Evolutionary conservation across 1,284 basidiomycete species (phyloP), one percentile per base, ranked within the genome.

Genomic region (Meira miltonrushii): DNA sequence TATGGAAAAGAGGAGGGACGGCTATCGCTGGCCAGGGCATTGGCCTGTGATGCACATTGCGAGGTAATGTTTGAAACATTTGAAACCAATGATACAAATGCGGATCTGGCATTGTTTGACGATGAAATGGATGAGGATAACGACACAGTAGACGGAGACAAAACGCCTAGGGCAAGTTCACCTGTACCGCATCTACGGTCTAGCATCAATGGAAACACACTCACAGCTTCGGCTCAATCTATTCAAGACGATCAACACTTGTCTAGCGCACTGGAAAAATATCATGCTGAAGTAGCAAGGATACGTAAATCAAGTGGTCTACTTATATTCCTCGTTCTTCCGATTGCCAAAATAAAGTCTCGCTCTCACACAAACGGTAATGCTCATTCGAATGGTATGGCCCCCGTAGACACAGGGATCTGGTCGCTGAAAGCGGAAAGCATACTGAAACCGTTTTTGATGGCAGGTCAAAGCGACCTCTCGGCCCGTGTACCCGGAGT

Each of bases 31-130:
- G 21, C 39, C 11, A 28, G 44, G 11, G 57, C 60, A 1, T 33
- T 62, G 5, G 59, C 53, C 1, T 62, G 58, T 55, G 60, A 59
- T 46, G 60, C 58, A 13, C 60, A 62, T 44, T 53, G 54, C 17
- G 52, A 62, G 25, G 50, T 59, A 12, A 48, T 49, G 21, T 21
- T 56, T 17, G 50, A 39, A 39, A 4, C 28, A 37, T 17, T 17
- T 15, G 33, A 25, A 50, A 23, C 4, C 15, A 25, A 50, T 4
- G 48, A 50, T 8, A n/a, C 39, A 17, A 38, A n/a, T 23, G 11
- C 10, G 17, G 40, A 17, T 9, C 7, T 43, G 11, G 28, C 17
- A 15, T 7, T n/a, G 7, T 15, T 12, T 48, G 21, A 17, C 3
- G 33, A 41, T 49, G 55, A 50, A 11, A 21, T 15, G 8, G 17